Conservation (phyloP, 306 rosid species). For the Trichosanthes truncata region DNA sequence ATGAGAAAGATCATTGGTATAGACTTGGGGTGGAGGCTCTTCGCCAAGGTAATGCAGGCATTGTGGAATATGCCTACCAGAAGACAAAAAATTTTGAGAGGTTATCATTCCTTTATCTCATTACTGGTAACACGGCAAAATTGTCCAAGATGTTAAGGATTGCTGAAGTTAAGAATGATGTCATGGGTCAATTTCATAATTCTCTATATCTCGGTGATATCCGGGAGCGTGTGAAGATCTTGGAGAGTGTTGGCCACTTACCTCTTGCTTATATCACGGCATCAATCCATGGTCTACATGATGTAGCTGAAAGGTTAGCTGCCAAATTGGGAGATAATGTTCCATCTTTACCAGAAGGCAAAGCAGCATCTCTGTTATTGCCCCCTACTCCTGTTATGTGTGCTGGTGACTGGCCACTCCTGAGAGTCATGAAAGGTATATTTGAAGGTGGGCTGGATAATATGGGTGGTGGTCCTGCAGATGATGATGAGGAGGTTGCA, state of each 20-base stretch:
- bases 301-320: conserved; percentile 66
- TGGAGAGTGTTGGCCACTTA: conserved; percentile 79
- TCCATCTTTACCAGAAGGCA: conserved; percentile 65
- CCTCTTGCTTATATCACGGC: conserved; percentile 80
- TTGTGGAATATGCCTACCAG: conserved; percentile 87
- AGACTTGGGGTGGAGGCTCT: conserved; percentile 85
- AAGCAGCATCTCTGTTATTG: conserved; percentile 49
- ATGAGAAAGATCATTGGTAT: conserved; percentile 91
- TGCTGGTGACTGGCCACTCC: conserved; percentile 86
- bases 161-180: conserved; percentile 85
- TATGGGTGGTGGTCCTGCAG: conserved; percentile 27
- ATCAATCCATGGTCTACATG: conserved; percentile 59
- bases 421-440: conserved; percentile 64
- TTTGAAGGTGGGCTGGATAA: conserved; percentile 72
- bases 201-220: conserved; percentile 73
- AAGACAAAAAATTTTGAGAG: conserved; percentile 88
- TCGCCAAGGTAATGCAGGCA: conserved; percentile 89
- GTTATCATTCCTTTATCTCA: conserved; percentile 72
- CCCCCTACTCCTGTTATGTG: conserved; percentile 65
- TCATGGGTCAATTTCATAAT: conserved; percentile 95
- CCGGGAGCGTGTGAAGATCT: conserved; percentile 65
- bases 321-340: conserved; percentile 64
- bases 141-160: conserved; percentile 90
- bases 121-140: conserved; percentile 68
- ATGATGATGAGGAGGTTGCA: conserved; percentile 59